Evolutionary conservation across 1,284 basidiomycete species (phyloP).

Genomic region (Megacollybia platyphylla): DNA sequence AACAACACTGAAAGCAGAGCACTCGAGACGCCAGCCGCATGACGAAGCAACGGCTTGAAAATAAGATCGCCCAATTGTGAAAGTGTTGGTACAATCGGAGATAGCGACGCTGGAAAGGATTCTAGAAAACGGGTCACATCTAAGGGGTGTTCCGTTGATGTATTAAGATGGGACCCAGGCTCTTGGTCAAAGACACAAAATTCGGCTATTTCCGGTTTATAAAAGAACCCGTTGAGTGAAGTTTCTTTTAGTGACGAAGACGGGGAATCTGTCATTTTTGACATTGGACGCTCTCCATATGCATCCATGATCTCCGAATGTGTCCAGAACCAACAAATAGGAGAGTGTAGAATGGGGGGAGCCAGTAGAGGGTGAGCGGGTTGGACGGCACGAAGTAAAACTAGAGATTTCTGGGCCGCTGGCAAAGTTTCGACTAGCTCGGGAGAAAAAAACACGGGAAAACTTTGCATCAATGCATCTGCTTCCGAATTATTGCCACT

Average conservation of each 20-base stretch:
- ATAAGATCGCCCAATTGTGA: slow-evolving; percentile 44
- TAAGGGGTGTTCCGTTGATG: slow-evolving; percentile 10
- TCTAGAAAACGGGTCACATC: slow-evolving; percentile 33
- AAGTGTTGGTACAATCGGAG: slow-evolving; percentile 51
- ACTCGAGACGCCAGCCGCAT: slow-evolving; percentile 44
- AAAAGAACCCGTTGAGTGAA: not conserved
- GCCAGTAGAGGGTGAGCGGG: slow-evolving; percentile 44
- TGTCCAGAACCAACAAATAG: slow-evolving; percentile 60
- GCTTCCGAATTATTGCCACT: slow-evolving; percentile 24
- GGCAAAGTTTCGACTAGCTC: slow-evolving; percentile 37
- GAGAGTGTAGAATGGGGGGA: slow-evolving; percentile 12
- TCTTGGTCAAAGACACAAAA: slow-evolving; percentile 56
- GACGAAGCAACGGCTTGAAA: slow-evolving; percentile 40
- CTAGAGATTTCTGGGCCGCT: slow-evolving; percentile 53
- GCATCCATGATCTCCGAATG: slow-evolving; percentile 30
- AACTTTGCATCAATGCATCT: slow-evolving; percentile 25
- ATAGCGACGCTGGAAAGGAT: slow-evolving; percentile 43
- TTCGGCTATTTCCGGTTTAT: slow-evolving; percentile 24
- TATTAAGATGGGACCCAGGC: slow-evolving; percentile 33
- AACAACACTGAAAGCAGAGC: slow-evolving; percentile 51
- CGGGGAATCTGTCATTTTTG: not conserved
- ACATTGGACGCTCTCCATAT: slow-evolving; percentile 17
- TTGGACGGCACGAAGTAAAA: slow-evolving; percentile 45
- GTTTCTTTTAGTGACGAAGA: not conserved
- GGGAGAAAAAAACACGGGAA: slow-evolving; percentile 44